Conservation (phyloP, 1,284 basidiomycete species). For the Bondarzewia mesenterica region DNA sequence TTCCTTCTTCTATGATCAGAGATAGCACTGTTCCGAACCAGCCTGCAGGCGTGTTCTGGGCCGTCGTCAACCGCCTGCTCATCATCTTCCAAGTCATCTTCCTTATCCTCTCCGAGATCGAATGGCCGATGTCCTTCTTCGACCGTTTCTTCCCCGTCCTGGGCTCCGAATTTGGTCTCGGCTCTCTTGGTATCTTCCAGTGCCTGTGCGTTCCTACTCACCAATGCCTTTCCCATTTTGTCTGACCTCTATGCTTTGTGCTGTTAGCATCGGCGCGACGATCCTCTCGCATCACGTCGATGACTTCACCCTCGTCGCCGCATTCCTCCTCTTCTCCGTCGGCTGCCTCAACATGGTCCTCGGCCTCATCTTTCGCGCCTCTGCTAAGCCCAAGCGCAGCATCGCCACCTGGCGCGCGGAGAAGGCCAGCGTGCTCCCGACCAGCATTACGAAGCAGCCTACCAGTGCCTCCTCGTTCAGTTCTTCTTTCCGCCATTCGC, state of each 20-base stretch:
- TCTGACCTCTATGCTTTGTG: too few relatives aligned
- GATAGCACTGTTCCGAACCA: constrained; percentile 85
- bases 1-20: too few relatives aligned
- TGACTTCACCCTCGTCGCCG: constrained; percentile 80
- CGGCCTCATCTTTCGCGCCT: constrained; percentile 24
- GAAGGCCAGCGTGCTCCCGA: constrained; percentile 13
- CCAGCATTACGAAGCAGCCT: neutral
- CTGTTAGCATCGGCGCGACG: constrained; percentile 56
- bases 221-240: too few relatives aligned
- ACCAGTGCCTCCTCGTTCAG: neutral
- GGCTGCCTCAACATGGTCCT: constrained; percentile 39
- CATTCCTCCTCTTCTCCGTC: constrained; percentile 26
- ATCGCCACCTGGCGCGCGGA: constrained; percentile 20
- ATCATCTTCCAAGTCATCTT: constrained; percentile 77
- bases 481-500: constrained; percentile 9
- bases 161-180: constrained; percentile 74
- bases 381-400: constrained; percentile 20
- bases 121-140: constrained; percentile 73
- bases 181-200: constrained; percentile 79
- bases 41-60: constrained; percentile 83
- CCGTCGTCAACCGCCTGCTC: constrained; percentile 75
- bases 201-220: constrained; percentile 44
- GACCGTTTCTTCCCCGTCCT: constrained; percentile 78
- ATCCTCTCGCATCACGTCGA: constrained; percentile 81
- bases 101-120: constrained; percentile 73